Evolutionary conservation across 306 rosid genomes (phyloP), one percentile per base, ranked within the genome.

Genomic region (Cicer arietinum): DNA sequence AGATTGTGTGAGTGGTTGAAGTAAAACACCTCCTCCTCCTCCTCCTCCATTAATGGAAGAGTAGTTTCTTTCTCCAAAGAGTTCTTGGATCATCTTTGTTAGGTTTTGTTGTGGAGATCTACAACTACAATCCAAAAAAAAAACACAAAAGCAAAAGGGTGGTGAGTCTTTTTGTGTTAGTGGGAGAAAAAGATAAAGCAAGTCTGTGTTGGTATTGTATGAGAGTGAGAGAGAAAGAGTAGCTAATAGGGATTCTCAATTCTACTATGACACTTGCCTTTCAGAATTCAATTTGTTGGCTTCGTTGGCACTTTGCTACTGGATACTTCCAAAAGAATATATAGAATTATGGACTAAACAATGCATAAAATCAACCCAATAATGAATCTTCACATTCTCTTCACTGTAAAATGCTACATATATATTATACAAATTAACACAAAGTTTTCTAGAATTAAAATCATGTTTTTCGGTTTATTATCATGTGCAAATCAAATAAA

Each of bases 81-180:
- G 89, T 82, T 94, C 97, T 78, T 92, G 97, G 84, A 94, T 91
- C 98, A 94, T 93, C 88, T 86, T 85, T 48, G 76, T 76, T 11
- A 44, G 12, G 46, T 67, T 18, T 44, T 66, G 54, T 81, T 83
- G 82, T 75, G 65, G 96, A 88, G 96, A 88, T 90, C 92, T 87
- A 60, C 44, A 10, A 79, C 86, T 87, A 89, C 85, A 89, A 89
- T 86, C 96, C 93, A 90, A 90, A 86, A 86, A 71, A 78, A 46
- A 10, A n/a, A 40, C 22, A 73, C 73, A 77, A 87, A 86, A 86
- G 90, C 87, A 86, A 84, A 84, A 83, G 85, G 76, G 82, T 44
- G 77, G 69, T 44, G 82, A 84, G 86, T 80, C 85, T 90, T 88
- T 91, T 85, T 87, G 80, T 83, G 93, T 76, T 80, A 82, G 89